phyloP scores from a whole-genome alignment of 306 rosid species.

The Cicer bijugum region DNA sequence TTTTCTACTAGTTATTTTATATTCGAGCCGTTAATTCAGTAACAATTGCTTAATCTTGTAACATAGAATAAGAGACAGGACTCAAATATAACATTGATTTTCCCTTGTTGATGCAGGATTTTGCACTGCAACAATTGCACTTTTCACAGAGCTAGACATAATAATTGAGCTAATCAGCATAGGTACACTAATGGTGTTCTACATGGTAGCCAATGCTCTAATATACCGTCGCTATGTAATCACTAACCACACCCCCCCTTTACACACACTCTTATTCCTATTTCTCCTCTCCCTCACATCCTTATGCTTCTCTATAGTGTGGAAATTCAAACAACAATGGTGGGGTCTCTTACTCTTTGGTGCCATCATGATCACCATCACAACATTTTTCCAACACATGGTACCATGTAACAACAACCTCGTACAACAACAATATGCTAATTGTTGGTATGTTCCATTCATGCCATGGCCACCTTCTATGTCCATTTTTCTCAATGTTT shows the following conservation, averaged over 20 bases:
- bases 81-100: neutral
- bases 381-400: conserved; percentile 62
- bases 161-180: conserved; percentile 71
- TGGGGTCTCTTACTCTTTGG: conserved; percentile 72
- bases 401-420: conserved; percentile 45
- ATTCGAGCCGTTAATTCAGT: neutral
- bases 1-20: too few relatives aligned
- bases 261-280: conserved; percentile 62
- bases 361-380: conserved; percentile 54
- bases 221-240: conserved; percentile 75
- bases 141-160: conserved; percentile 77
- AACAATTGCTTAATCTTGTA: neutral
- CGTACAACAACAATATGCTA: conserved; percentile 13
- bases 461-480: conserved; percentile 95
- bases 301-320: conserved; percentile 70
- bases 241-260: conserved; percentile 57
- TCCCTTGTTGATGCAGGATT: conserved; percentile 55
- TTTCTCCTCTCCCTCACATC: conserved; percentile 67
- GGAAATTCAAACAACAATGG: conserved; percentile 68
- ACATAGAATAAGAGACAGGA: neutral
- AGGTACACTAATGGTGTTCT: conserved; percentile 84
- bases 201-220: conserved; percentile 91
- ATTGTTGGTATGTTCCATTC: conserved; percentile 72
- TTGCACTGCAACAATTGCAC: conserved; percentile 87
- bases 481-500: conserved; percentile 79